Conservation (phyloP, 805 yeast species). For the Schizosaccharomyces lindneri region DNA sequence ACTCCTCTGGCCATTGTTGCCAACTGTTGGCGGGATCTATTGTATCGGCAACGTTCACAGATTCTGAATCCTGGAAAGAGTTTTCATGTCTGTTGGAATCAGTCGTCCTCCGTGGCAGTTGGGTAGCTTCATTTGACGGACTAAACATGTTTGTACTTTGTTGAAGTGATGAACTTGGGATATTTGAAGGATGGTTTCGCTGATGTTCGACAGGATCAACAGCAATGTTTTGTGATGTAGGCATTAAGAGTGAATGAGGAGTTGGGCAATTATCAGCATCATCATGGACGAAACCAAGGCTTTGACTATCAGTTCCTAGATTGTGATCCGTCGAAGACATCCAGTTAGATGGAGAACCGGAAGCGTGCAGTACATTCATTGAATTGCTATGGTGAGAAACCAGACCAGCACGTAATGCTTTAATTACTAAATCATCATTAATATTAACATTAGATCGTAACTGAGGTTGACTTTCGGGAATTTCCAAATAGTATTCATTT, state of each 20-base stretch:
- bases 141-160: background rate
- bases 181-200: background rate
- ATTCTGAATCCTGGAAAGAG: background rate
- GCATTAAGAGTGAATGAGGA: background rate
- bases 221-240: background rate
- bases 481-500: constrained; percentile 5
- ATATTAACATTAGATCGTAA: constrained; percentile 7
- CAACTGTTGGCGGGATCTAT: background rate
- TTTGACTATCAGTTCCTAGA: background rate
- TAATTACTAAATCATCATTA: constrained; percentile 7
- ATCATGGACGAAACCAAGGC: background rate
- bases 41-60: background rate
- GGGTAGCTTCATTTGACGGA: background rate
- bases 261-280: background rate
- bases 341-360: background rate
- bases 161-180: background rate
- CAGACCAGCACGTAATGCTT: constrained; percentile 3
- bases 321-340: background rate
- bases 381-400: background rate
- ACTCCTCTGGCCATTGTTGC: background rate
- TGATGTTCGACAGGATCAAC: background rate
- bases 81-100: background rate
- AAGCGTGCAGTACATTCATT: background rate
- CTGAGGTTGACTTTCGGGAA: constrained; percentile 5
- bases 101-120: background rate